Evolutionary conservation across 2,329 filamentous ascomycete species (phyloP), one percentile per base, ranked within the genome.

Genomic region (Epicoccum nigrum): DNA sequence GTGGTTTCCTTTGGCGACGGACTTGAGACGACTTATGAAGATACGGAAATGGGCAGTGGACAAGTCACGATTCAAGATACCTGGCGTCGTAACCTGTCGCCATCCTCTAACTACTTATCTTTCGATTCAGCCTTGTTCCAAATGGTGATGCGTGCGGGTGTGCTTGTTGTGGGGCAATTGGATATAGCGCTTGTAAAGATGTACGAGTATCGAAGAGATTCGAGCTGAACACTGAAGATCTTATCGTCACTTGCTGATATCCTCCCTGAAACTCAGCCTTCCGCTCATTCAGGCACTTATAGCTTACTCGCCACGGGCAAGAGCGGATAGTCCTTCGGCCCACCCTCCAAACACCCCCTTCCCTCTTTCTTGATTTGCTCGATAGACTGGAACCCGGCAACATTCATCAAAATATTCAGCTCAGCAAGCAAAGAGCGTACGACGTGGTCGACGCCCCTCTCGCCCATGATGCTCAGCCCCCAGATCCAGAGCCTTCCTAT

Each of bases 361-460:
- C 44, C 44, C 1, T 27, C 62, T 21, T 74, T 70, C 38, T 81
- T 75, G 48, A 86, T 82, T 46, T 84, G 78, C 1, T 74, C 71
- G 2, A 86, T 67, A 31, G 73, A 77, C 39, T 79, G 78, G 54
- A 80, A 82, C 0, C 84, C 83, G 15, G 77, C 80, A 2, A 84
- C 80, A 40, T 81, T 83, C 78, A 87, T 81, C 50, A 85, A 53
- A 34, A 86, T 85, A 64, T 87, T 83, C 27, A 86, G 77, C 46
- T 87, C 84, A 0, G 82, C 83, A 42, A 87, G 67, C 20, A 87
- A 64, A n/a, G 76, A 76, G 70, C 82, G 83, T 77, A 86, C 80
- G 7, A 86, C 82, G 70, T 86, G 84, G 1, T 81, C 70, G 1
- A 86, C 83, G 1, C 84, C 84, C 23, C 79, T 71, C 65, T 86